Percentiles rank a stretch among this genome's conserved stretches.
Conservation (phyloP, 306 rosid genomes). For the Vicia sativa region DNA sequence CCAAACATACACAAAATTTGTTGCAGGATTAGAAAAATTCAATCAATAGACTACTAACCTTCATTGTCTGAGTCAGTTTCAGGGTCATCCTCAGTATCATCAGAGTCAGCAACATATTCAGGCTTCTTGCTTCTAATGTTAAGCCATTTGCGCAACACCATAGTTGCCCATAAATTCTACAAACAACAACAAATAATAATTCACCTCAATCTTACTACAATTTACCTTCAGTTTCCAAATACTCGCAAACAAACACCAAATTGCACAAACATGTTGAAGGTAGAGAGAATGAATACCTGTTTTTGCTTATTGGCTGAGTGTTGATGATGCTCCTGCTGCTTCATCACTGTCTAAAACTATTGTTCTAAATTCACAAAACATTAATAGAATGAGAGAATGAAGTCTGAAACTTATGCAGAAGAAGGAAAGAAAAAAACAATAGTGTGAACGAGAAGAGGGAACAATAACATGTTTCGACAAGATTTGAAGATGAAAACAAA, state of each 20-base stretch:
- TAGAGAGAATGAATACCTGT: conserved; percentile 50
- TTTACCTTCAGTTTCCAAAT: conserved; percentile 44
- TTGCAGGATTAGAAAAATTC: background rate
- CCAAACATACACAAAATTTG: too few relatives aligned
- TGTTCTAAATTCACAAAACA: conserved; percentile 15
- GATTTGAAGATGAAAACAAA: background rate
- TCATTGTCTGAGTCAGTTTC: conserved; percentile 59
- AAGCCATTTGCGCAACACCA: conserved; percentile 83
- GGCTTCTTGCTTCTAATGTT: conserved; percentile 60
- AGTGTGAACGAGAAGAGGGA: background rate
- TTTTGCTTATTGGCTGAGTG: conserved; percentile 48
- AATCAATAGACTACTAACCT: conserved; percentile 35
- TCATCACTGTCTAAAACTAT: conserved; percentile 45
- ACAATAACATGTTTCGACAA: background rate
- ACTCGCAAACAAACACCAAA: conserved; percentile 22
- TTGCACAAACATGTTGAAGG: conserved; percentile 9
- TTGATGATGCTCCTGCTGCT: conserved; percentile 43
- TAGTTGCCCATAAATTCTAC: conserved; percentile 79
- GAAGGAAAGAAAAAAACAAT: background rate
- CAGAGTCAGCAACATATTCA: conserved; percentile 73
- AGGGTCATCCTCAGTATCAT: conserved; percentile 39
- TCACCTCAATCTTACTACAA: conserved; percentile 58
- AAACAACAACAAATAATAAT: conserved; percentile 50
- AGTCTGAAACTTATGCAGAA: background rate
- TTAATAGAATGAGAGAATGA: conserved; percentile 20